Conservation (phyloP, 2,329 filamentous ascomycete genomes). For the Massarina eburnea region DNA sequence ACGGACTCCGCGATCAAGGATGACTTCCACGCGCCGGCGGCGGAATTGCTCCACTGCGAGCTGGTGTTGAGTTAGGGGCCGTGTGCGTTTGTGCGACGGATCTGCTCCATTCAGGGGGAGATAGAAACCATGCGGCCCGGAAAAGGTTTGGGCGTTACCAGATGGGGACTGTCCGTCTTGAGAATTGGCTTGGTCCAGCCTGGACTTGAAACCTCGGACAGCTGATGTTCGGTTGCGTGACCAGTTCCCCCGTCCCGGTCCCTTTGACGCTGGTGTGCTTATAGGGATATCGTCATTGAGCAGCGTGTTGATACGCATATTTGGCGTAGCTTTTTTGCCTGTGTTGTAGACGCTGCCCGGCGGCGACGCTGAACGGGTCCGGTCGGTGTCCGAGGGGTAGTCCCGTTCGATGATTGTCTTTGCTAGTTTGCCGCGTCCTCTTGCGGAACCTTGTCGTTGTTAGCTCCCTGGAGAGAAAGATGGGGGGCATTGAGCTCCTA, state of each 20-base stretch:
- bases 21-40: constrained; percentile 77
- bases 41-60: constrained; percentile 78
- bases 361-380: constrained; percentile 49
- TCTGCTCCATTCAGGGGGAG: constrained; percentile 55
- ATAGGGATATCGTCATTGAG: constrained; percentile 47
- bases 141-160: constrained; percentile 41
- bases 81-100: constrained; percentile 56
- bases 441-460: constrained; percentile 31
- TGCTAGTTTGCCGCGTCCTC: constrained; percentile 37
- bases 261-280: constrained; percentile 42
- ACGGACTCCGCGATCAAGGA: constrained; percentile 73
- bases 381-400: constrained; percentile 49
- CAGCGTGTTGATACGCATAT: constrained; percentile 53
- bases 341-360: constrained; percentile 45
- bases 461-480: neutral
- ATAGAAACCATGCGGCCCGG: constrained; percentile 56
- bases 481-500: constrained; percentile 12
- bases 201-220: constrained; percentile 37
- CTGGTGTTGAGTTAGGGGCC: constrained; percentile 80
- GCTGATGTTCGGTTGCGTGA: constrained; percentile 40
- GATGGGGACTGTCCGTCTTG: constrained; percentile 40
- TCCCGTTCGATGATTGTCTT: constrained; percentile 40
- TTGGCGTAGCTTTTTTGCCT: constrained; percentile 40
- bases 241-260: constrained; percentile 54
- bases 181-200: constrained; percentile 32